Conservation (phyloP, 805 yeast species). For the Candida chauliodis region DNA sequence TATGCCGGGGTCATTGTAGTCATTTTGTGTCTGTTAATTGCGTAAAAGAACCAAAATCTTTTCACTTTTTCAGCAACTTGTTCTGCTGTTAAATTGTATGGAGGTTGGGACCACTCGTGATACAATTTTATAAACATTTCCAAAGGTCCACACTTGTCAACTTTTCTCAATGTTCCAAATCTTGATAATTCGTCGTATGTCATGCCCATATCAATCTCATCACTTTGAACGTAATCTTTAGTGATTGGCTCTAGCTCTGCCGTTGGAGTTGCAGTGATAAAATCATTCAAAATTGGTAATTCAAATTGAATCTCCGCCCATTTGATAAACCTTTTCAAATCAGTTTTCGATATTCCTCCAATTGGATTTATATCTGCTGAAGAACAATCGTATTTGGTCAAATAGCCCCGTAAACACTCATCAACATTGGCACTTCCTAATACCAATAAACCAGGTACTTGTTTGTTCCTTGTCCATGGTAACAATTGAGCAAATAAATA, state of each 20-base stretch:
- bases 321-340: slow-evolving; percentile 77
- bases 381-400: slow-evolving; percentile 96
- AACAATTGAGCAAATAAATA: slow-evolving; percentile 90
- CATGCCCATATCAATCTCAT: slow-evolving; percentile 98
- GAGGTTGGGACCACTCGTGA: slow-evolving; percentile 86
- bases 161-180: slow-evolving; percentile 87
- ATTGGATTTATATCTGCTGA: slow-evolving; percentile 97
- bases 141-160: slow-evolving; percentile 94
- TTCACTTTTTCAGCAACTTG: slow-evolving; percentile 91
- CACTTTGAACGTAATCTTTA: slow-evolving; percentile 86
- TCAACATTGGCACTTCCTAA: slow-evolving; percentile 97
- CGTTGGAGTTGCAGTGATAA: slow-evolving; percentile 90
- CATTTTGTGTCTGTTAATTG: slow-evolving; percentile 94
- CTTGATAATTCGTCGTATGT: slow-evolving; percentile 89
- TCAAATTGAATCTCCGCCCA: slow-evolving; percentile 71
- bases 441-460: slow-evolving; percentile 77
- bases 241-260: slow-evolving; percentile 98
- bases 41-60: slow-evolving; percentile 87
- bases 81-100: slow-evolving; percentile 63
- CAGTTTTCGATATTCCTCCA: slow-evolving; percentile 97
- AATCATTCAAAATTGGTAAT: slow-evolving; percentile 72
- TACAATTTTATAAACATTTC: slow-evolving; percentile 87
- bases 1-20: slow-evolving; percentile 96
- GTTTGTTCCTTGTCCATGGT: slow-evolving; percentile 85
- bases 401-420: slow-evolving; percentile 91